Evolutionary conservation across 805 yeast genomes (phyloP).

Genomic region (Starmera dryadoides): DNA sequence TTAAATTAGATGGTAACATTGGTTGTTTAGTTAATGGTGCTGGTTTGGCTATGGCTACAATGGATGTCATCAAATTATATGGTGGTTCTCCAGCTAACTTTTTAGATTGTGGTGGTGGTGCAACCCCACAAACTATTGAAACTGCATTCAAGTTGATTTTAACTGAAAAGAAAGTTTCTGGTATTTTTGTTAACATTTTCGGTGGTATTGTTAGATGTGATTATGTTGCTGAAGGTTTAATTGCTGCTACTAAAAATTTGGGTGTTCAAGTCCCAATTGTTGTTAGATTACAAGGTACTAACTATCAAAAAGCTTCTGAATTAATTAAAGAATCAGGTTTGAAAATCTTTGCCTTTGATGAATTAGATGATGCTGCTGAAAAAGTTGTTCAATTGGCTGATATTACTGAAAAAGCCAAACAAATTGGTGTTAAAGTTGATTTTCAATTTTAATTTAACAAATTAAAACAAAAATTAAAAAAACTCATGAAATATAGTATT

Average conservation of each 20-base stretch:
- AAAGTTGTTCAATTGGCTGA: slow-evolving; percentile 75
- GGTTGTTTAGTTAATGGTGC: slow-evolving; percentile 99
- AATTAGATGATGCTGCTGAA: slow-evolving; percentile 95
- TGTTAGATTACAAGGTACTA: slow-evolving; percentile 98
- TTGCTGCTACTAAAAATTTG: slow-evolving; percentile 89
- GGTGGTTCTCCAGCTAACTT: slow-evolving; percentile 99
- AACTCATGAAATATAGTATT: no score
- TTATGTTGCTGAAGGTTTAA: slow-evolving; percentile 95
- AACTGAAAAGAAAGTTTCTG: slow-evolving; percentile 82
- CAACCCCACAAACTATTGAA: slow-evolving; percentile 97
- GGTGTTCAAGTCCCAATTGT: slow-evolving; percentile 90
- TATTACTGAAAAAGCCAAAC: slow-evolving; percentile 39
- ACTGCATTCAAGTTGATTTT: slow-evolving; percentile 92
- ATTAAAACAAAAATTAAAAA: no score
- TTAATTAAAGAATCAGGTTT: slow-evolving; percentile 84
- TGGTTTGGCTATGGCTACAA: slow-evolving; percentile 99
- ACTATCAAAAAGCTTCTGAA: slow-evolving; percentile 81
- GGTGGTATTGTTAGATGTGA: slow-evolving; percentile 99
- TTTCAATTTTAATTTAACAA: slow-evolving; percentile 32
- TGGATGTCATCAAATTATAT: slow-evolving; percentile 97
- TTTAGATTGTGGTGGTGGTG: slow-evolving; percentile 99
- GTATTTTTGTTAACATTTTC: slow-evolving; percentile 96
- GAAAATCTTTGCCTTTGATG: slow-evolving; percentile 85
- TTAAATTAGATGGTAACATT: slow-evolving; percentile 96
- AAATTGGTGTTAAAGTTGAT: slow-evolving; percentile 40